Evolutionary conservation across 2,329 filamentous ascomycete genomes (phyloP), one percentile per base, ranked within the genome.

Genomic region (Scedosporium boydii): DNA sequence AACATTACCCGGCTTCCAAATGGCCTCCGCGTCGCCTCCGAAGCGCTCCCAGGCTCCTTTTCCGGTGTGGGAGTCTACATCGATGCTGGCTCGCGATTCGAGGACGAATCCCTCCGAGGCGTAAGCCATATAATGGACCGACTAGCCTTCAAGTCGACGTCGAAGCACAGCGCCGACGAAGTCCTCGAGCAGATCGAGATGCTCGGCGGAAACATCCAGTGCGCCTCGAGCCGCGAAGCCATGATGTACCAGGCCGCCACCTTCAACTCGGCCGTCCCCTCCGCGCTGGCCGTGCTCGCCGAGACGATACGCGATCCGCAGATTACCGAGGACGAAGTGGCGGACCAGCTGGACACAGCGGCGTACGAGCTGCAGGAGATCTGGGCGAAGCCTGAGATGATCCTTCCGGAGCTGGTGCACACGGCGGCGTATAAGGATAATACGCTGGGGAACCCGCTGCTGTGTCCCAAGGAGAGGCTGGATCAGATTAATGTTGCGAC

Each of bases 161-260:
- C 82, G 41, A 78, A 80, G 42, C 86, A 87, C 64, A 85, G 85
- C 0, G 86, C 87, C 62, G 93, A 97, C 75, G 81, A 92, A 68
- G 95, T 98, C 87, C 80, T 96, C 21, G 91, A 96, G 74, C 82
- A 87, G 41, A 83, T 97, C 41, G 95, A 98, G 76, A 88, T 87
- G 0, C 80, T 99, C 3, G 95, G 95, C 42, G 95, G 95, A 38
- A 97, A 97, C 73, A 93, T 99, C 64, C 93, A 98, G 77, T 99
- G 95, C 77, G 93, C 93, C 10, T 97, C 93, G 1, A 96, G 92
- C 1, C 84, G 95, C 67, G 95, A 99, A 76, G 91, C 91, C 63
- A 85, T 99, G 77, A 99, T 99, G 95, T 99, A 99, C 79, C 95
- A 99, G 76, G 91, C 92, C 1, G 95, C 95, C 27, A 97, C 93